Evolutionary conservation across 192 early-diverging fungal genomes (phyloP), one percentile per base, ranked within the genome.

Genomic region (Backusella sp.): DNA sequence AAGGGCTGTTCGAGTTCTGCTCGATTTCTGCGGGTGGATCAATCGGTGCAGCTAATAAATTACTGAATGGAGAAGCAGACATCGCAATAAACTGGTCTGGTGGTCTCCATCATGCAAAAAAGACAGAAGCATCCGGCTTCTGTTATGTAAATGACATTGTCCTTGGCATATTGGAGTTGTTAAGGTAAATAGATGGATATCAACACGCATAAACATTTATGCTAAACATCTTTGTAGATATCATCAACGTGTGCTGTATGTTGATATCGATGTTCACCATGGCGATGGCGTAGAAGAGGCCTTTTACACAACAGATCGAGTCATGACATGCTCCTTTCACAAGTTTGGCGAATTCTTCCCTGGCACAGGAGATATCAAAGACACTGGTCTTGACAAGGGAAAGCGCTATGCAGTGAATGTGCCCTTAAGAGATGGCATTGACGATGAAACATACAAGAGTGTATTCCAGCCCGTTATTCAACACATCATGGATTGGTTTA

Each of bases 341-440:
- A 98, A 98, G 83, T 98, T 96, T 82, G 98, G 98, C 37, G 95
- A 99, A 71, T 99, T 91, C 76, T 99, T 99, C 77, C 98, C 98
- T 21, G 98, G 98, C 21, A 99, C 97, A 4, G 98, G 98, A 34
- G 95, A 96, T 79, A 82, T 99, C 68, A 85, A 95, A 89, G 98
- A 99, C 83, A 93, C 95, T 80, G 98, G 98, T 41, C 84, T 92
- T 39, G 95, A 93, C 39, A 85, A 91, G 76, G 98, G 98, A 42
- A 94, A 94, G 80, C 84, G 94, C 66, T 98, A 99, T 79, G 90
- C 98, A 0, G 94, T 99, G 46, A 99, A 99, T 82, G 93, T 99
- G 70, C 98, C 98, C 4, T 79, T 99, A 44, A 90, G 95, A 59
- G 96, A 97, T 68, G 98, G 98, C 28, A 94, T 95, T 42, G 94